Conservation (phyloP, 305 asterid genomes). For the Stenogyne calaminthoides region DNA sequence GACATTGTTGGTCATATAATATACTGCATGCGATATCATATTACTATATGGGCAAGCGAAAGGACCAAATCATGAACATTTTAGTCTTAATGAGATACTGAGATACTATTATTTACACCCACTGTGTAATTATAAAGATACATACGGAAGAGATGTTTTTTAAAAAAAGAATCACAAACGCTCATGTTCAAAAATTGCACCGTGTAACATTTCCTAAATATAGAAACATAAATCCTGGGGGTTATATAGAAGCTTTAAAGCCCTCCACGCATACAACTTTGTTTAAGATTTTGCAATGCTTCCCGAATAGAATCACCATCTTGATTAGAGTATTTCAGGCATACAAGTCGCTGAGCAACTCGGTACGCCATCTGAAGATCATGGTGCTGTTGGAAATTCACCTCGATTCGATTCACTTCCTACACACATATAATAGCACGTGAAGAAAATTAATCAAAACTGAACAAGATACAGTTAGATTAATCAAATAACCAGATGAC, state of each 20-base stretch:
- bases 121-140: too few species aligned
- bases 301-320: constrained; percentile 72
- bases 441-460: not conserved
- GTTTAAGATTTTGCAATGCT: constrained; percentile 79
- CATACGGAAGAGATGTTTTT: too few species aligned
- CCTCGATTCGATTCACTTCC: constrained; percentile 75
- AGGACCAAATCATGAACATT: too few species aligned
- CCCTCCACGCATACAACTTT: constrained; percentile 48
- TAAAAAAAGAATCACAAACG: too few species aligned
- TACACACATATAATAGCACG: constrained; percentile 25
- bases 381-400: constrained; percentile 47
- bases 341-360: constrained; percentile 72
- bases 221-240: too few species aligned
- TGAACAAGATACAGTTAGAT: not conserved
- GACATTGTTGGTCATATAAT: too few species aligned
- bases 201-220: too few species aligned
- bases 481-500: not conserved
- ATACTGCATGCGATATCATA: too few species aligned
- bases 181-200: too few species aligned
- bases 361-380: constrained; percentile 72
- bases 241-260: constrained; percentile 33
- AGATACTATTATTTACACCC: too few species aligned
- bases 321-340: constrained; percentile 89
- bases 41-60: too few species aligned
- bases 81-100: too few species aligned